Conservation (phyloP, 352 stramenopile genomes). For the Pythium sukuiense region DNA sequence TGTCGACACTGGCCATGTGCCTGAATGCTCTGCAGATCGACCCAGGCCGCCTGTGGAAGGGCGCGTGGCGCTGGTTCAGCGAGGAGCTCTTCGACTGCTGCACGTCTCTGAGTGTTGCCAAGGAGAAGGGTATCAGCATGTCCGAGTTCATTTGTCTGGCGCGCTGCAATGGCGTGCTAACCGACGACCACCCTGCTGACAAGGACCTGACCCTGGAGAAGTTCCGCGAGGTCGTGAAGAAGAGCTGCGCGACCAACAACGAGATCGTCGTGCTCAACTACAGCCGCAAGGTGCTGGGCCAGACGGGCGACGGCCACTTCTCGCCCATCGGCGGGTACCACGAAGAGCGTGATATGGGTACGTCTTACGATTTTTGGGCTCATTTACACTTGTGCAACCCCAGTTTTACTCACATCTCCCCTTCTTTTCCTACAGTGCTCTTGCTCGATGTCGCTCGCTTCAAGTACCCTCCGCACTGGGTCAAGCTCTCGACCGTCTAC, state of each 20-base stretch:
- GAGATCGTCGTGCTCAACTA: conserved; percentile 94
- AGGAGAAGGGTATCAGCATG: conserved; percentile 74
- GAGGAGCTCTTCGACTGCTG: conserved; percentile 85
- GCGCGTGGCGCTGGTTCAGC: conserved; percentile 80
- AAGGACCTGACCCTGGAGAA: conserved; percentile 52
- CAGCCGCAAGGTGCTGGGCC: conserved; percentile 85
- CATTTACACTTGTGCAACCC: background rate
- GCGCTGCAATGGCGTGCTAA: conserved; percentile 59
- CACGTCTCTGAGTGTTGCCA: conserved; percentile 65
- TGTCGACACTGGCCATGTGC: conserved; percentile 85
- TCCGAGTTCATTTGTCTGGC: conserved; percentile 72
- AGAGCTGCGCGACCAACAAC: conserved; percentile 62
- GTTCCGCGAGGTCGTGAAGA: conserved; percentile 69
- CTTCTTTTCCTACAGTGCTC: conserved; percentile 62
- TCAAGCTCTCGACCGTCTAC: conserved; percentile 53
- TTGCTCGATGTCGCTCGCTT: conserved; percentile 96
- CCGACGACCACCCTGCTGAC: conserved; percentile 43
- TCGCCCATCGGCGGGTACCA: conserved; percentile 96
- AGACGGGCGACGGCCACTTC: conserved; percentile 97
- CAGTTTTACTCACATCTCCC: conserved; percentile 7
- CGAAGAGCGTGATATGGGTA: conserved; percentile 75
- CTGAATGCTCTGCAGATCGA: conserved; percentile 80
- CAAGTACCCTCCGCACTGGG: conserved; percentile 94
- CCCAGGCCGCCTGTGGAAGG: conserved; percentile 74
- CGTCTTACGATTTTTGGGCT: background rate